Conservation (phyloP, 2,329 filamentous ascomycete species). For the Ambrosiella beaveri region DNA sequence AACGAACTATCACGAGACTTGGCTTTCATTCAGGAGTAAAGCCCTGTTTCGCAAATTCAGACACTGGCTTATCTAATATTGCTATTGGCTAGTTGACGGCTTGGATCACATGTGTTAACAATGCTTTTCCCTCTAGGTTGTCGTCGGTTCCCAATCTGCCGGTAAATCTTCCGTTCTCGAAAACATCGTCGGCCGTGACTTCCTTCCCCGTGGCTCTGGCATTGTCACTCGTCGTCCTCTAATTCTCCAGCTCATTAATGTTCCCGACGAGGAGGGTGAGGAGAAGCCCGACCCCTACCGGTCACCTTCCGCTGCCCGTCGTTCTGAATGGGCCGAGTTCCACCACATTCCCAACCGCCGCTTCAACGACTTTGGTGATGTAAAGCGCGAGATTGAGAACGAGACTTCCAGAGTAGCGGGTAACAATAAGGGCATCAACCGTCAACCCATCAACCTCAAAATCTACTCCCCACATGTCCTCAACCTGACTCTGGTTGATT, state of each 20-base stretch:
- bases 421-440: conserved; percentile 95
- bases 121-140: conserved; percentile 45
- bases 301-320: conserved; percentile 51
- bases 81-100: not conserved
- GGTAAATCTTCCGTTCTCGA: conserved; percentile 97
- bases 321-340: conserved; percentile 79
- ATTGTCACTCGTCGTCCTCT: conserved; percentile 89
- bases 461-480: conserved; percentile 95
- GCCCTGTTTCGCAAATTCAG: not conserved
- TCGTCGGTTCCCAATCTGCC: conserved; percentile 94
- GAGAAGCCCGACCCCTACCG: conserved; percentile 58
- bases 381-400: conserved; percentile 91
- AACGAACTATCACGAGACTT: conserved; percentile 1
- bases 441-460: conserved; percentile 94
- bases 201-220: conserved; percentile 86
- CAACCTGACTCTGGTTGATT: conserved; percentile 86
- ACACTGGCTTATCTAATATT: conserved; percentile 5
- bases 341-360: conserved; percentile 80
- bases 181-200: conserved; percentile 96
- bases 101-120: not conserved
- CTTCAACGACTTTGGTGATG: conserved; percentile 81
- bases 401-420: conserved; percentile 85
- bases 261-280: conserved; percentile 57
- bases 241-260: conserved; percentile 96
- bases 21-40: not conserved